These are phyloP conservation scores for Quercus engelmannii DNA, from an alignment of 306 rosid species.

Conservation along the genomic window DNA sequence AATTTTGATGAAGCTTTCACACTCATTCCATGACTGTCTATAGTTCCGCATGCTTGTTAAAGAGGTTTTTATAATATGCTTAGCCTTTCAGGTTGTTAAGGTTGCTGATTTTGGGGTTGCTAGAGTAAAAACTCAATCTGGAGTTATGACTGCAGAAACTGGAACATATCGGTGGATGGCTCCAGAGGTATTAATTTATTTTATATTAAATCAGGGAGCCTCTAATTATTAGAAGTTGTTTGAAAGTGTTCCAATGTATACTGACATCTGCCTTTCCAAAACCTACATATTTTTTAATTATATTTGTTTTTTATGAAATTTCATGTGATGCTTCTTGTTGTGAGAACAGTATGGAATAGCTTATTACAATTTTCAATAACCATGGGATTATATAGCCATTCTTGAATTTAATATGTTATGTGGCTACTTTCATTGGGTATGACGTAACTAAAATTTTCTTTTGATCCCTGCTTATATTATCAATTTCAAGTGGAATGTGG, in stretches of 20 bases:
- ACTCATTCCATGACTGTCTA: background rate
- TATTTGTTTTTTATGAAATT: background rate
- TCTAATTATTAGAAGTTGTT: conserved; percentile 1
- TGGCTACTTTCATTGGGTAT: background rate
- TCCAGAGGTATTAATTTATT: conserved; percentile 66
- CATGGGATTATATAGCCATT: background rate
- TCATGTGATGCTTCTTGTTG: background rate
- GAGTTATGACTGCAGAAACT: conserved; percentile 99
- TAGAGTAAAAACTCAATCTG: conserved; percentile 89
- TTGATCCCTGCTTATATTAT: background rate
- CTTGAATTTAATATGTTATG: background rate
- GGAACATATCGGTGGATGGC: conserved; percentile 99
- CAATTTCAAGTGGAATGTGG: too few species aligned
- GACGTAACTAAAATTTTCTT: background rate
- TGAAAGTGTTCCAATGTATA: conserved; percentile 11
- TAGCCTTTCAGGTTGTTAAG: conserved; percentile 71
- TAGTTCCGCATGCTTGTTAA: background rate
- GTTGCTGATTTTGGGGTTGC: conserved; percentile 99
- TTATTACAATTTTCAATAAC: background rate
- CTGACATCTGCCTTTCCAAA: conserved; percentile 17
- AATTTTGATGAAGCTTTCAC: background rate
- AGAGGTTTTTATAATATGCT: background rate
- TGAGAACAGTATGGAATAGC: background rate
- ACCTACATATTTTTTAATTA: background rate
- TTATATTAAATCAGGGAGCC: background rate